Conservation (phyloP, 208 protist genomes). For the Angomonas ambiguus region DNA sequence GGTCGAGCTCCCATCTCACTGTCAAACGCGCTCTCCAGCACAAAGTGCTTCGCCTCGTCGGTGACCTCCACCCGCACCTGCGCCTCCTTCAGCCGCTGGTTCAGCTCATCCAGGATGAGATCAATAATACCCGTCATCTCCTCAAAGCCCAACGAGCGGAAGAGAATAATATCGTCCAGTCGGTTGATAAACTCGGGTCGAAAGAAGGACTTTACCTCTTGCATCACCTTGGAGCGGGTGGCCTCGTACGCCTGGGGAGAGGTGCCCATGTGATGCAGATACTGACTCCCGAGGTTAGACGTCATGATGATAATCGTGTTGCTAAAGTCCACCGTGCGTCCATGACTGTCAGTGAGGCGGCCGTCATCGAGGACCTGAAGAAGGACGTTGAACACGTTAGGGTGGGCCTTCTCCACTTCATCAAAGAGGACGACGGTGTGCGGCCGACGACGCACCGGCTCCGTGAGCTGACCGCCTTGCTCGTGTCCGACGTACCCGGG, state of each 20-base stretch:
- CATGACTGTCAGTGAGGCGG: constrained; percentile 96
- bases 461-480: constrained; percentile 97
- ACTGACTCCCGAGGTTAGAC: constrained; percentile 91
- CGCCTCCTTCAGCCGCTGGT: constrained; percentile 57
- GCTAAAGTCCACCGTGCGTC: constrained; percentile 96
- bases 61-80: constrained; percentile 47
- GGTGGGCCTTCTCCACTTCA: constrained; percentile 99
- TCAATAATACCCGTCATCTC: constrained; percentile 91
- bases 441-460: constrained; percentile 96
- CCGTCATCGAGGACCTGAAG: constrained; percentile 99
- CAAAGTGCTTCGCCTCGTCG: constrained; percentile 57
- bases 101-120: constrained; percentile 82
- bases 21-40: constrained; percentile 70
- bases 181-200: constrained; percentile 98
- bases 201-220: constrained; percentile 85
- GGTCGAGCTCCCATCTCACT: constrained; percentile 89
- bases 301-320: constrained; percentile 99
- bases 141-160: constrained; percentile 84
- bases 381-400: constrained; percentile 95
- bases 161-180: constrained; percentile 97
- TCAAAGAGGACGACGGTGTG: constrained; percentile 98
- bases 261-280: constrained; percentile 69
- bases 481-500: constrained; percentile 99
- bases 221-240: constrained; percentile 81
- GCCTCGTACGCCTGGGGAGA: constrained; percentile 74